Evolutionary conservation across 176 grass and related monocot species (phyloP).

Genomic region (Hsuehochloa calcarea): DNA sequence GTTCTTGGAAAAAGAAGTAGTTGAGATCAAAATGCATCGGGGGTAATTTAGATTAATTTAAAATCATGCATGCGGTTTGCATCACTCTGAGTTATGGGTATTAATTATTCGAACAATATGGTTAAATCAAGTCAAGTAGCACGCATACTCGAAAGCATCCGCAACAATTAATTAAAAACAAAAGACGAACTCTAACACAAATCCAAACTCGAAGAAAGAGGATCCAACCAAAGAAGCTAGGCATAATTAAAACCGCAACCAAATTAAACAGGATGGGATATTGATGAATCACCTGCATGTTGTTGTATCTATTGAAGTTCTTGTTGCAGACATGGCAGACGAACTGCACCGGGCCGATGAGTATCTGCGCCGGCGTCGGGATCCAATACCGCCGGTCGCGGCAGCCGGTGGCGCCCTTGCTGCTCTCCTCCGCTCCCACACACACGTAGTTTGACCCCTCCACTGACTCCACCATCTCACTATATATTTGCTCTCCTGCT

Average conservation of each 20-base stretch:
- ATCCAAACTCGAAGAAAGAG: neutral
- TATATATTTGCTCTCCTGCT: neutral
- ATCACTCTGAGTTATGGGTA: neutral
- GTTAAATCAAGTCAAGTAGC: constrained; percentile 22
- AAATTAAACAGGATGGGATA: neutral
- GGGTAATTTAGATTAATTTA: neutral
- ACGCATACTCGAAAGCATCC: constrained; percentile 3
- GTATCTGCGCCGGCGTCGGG: constrained; percentile 81
- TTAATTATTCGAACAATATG: neutral
- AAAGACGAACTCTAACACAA: neutral
- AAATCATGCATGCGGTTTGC: constrained; percentile 2
- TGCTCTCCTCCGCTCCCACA: neutral
- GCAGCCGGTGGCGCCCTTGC: neutral
- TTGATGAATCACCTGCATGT: constrained; percentile 69
- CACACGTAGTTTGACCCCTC: neutral
- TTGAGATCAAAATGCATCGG: neutral
- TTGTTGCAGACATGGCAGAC: constrained; percentile 86
- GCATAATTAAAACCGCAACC: neutral
- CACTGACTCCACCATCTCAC: constrained; percentile 7
- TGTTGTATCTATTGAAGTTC: constrained; percentile 91
- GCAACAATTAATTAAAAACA: neutral
- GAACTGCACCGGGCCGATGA: constrained; percentile 84
- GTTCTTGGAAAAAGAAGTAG: neutral
- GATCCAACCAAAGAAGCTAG: neutral
- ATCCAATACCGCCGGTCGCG: constrained; percentile 61